Evolutionary conservation across 1,284 basidiomycete species (phyloP), one percentile per base, ranked within the genome.

Genomic region (Pseudozyma thailandica): DNA sequence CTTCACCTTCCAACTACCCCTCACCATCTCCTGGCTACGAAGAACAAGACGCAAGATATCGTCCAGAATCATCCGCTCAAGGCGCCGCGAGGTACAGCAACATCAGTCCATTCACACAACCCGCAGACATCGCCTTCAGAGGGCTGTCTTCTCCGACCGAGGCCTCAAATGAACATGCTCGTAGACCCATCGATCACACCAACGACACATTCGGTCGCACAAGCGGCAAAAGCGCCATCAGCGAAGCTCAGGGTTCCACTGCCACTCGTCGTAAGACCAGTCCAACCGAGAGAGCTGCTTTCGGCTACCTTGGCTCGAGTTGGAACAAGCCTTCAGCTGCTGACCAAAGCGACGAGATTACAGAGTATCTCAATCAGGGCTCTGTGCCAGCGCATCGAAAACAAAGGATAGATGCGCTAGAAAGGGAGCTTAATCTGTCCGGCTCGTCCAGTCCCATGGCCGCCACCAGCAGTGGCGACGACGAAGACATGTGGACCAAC

Each of bases 161-260:
- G n/a, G n/a, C 20, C 13, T 39, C 59, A n/a, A 41, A 45, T 37
- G 30, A 50, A 6, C 35, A 31, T 3, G 37, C 50, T 2, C 12
- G 35, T 2, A n/a, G 41, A 27, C 25, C 35, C 25, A 31, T 49
- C 16, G 50, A 64, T 18, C 39, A 53, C 12, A 46, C 55, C 35
- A 46, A 49, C 31, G 55, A 64, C 27, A 64, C 62, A 10, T 64
- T 64, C 31, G 54, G 55, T 23, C 49, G 55, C 2, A 52, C 62
- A 3, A 53, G 54, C 23, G 55, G 55, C 18, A 43, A 37, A 16
- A 64, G 50, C 27, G 58, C 51, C 25, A 21, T 50, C 30, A 55
- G 52, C 43, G 52, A 55, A 5, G 13, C 25, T 12, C 58, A 35
- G 13, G 31, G 31, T 27, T 35, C 50, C 12, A 33, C 38, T 15